Evolutionary conservation across 805 yeast species (phyloP), one percentile per base, ranked within the genome.

Genomic region (Ogataea polymorpha): DNA sequence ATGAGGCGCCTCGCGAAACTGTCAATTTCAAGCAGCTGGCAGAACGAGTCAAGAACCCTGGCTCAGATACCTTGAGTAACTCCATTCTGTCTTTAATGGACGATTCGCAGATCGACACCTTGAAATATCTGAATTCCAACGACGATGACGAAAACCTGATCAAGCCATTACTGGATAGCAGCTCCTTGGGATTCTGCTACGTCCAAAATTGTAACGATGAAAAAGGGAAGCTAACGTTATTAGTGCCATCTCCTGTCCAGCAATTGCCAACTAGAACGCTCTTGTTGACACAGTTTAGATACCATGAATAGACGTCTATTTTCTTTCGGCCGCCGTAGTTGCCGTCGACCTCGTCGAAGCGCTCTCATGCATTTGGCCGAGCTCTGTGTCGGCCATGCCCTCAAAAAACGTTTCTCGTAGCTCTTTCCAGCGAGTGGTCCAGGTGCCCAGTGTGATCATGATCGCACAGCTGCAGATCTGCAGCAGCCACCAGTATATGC

Each of bases 351-450:
- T 38, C 6, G 48, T 39, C 9, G 45, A 25, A 14, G 42, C 41
- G 26, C 28, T 38, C 12, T 28, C 29, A 29, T 23, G 40, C 27
- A 35, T 23, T 31, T 55, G 55, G 4, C 79, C 80, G 39, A 68
- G 44, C 51, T 76, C 82, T 7, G 77, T 71, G 51, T 84, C 93
- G 18, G 77, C 72, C 67, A 85, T 68, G 24, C 90, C 87, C 43
- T 89, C 95, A 53, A 93, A 91, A 56, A 93, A 91, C 0, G 96
- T 86, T 28, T 86, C 86, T 54, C 90, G 74, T 40, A 91, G 68
- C 60, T 91, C 99, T 50, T 82, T 79, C 96, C 97, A 90, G 51
- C 96, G 76, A 0, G 96, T 79, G 13, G 89, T 78, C 77, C 91
- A 91, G 0, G 96, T 87, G 0, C 97, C 96, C 45, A 91, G 70